Evolutionary conservation across 140 eudicot genomes (phyloP), one percentile per base, ranked within the genome.

Genomic region (Ambrosia hybrid): DNA sequence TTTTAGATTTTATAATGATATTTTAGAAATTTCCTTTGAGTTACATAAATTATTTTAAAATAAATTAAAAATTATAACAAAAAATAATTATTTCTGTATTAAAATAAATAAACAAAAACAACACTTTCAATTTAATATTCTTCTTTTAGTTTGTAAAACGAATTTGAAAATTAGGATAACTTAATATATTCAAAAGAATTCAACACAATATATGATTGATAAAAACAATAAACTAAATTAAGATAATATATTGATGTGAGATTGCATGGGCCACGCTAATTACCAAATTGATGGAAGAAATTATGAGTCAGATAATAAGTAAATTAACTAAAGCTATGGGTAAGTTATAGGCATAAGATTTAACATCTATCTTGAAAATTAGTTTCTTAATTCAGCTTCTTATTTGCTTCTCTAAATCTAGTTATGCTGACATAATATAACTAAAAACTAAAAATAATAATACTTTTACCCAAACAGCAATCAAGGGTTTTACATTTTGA

Each of bases 201-300:
- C 53, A 48, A 10, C 12, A 48, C 4, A 12, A 48, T 7, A 48
- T 8, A 8, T 48, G 12, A 48, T 48, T 10, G 9, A 48, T 48
- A 10, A 41, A 48, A 48, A 48, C 13, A 11, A 48, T 48, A 3
- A 48, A 48, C 10, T 48, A 48, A 11, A 48, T 8, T 1, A 48
- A 48, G 9, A 48, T 48, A 48, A 48, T 7, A 6, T 48, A 48
- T 48, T 48, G 53, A 48, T 48, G 53, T 48, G 53, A 8, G 10
- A 48, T 48, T 48, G 10, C 9, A 17, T 39, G 68, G 79, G 67
- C 59, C 73, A 75, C 67, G 12, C 58, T 55, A 15, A 41, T 66
- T 45, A 66, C 68, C 67, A 75, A 14, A 55, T 66, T 66, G 49
- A 59, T 53, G 66, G 34, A 57, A 11, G 68, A 21, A 21, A 71